phyloP scores from a whole-genome alignment of 176 grass and related monocot species.

The Urochloa ruziziensis region DNA sequence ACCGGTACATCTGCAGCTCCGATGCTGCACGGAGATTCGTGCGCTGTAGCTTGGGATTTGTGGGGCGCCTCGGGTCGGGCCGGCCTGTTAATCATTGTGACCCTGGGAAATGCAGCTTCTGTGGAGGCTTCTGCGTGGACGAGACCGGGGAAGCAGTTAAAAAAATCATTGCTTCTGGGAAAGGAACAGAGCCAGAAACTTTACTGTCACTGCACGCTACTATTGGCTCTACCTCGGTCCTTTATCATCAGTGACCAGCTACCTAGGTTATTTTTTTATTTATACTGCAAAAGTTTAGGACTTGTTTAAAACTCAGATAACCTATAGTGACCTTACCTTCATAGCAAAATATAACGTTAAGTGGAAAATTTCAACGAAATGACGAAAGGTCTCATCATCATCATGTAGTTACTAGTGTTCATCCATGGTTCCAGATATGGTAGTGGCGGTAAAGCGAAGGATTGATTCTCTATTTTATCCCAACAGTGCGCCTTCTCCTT shows the following conservation, averaged over 20 bases:
- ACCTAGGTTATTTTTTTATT: background rate
- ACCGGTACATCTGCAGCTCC: background rate
- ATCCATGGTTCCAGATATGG: background rate
- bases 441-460: background rate
- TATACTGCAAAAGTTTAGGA: background rate
- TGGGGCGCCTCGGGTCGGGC: background rate
- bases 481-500: background rate
- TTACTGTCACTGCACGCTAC: slow-evolving; percentile 32
- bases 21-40: slow-evolving; percentile 28
- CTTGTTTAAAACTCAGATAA: background rate
- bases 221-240: background rate
- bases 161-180: slow-evolving; percentile 29
- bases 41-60: slow-evolving; percentile 26
- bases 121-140: background rate
- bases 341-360: background rate
- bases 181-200: slow-evolving; percentile 10
- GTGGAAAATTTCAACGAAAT: background rate
- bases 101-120: slow-evolving; percentile 1
- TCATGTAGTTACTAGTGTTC: background rate
- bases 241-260: background rate
- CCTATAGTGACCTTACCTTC: background rate
- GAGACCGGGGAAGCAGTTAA: background rate
- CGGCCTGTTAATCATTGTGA: slow-evolving; percentile 2
- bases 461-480: background rate
- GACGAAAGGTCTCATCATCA: background rate